Percentiles rank a stretch among this genome's conserved stretches.
Conservation (phyloP, 805 yeast genomes). For the Vanderwaltozyma yarrowii region DNA sequence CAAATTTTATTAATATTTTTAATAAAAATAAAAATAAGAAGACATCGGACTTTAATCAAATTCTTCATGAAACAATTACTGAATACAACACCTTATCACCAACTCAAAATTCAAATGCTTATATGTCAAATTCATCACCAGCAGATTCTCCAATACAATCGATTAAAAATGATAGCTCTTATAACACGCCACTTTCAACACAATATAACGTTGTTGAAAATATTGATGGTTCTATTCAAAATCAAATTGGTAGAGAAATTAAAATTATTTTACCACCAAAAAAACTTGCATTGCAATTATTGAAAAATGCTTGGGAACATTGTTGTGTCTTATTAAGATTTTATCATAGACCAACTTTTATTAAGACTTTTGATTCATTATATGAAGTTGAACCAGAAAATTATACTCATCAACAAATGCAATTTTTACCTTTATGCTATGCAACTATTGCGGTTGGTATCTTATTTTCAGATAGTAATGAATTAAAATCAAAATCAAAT, state of each 20-base stretch:
- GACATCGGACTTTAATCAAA: neutral
- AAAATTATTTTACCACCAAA: constrained; percentile 67
- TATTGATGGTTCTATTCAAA: constrained; percentile 14
- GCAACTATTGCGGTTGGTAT: constrained; percentile 84
- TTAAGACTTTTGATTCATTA: constrained; percentile 61
- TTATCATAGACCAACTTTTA: constrained; percentile 76
- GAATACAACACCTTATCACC: neutral
- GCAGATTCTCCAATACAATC: neutral
- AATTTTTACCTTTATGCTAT: constrained; percentile 72
- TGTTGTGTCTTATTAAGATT: constrained; percentile 79
- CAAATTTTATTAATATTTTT: neutral
- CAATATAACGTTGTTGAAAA: constrained; percentile 10
- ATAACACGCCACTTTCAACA: neutral
- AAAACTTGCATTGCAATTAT: constrained; percentile 59
- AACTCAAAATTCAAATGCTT: neutral
- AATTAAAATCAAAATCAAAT: neutral
- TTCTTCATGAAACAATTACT: neutral
- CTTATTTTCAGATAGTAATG: constrained; percentile 39
- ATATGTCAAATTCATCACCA: no score
- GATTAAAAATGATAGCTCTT: neutral
- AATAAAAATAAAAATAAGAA: neutral
- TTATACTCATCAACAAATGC: constrained; percentile 68
- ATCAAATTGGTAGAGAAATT: constrained; percentile 37
- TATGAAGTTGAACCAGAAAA: constrained; percentile 70
- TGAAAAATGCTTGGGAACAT: constrained; percentile 74